Conservation (phyloP, 202 grass and related monocot genomes). For the Brachypodium distachyon region DNA sequence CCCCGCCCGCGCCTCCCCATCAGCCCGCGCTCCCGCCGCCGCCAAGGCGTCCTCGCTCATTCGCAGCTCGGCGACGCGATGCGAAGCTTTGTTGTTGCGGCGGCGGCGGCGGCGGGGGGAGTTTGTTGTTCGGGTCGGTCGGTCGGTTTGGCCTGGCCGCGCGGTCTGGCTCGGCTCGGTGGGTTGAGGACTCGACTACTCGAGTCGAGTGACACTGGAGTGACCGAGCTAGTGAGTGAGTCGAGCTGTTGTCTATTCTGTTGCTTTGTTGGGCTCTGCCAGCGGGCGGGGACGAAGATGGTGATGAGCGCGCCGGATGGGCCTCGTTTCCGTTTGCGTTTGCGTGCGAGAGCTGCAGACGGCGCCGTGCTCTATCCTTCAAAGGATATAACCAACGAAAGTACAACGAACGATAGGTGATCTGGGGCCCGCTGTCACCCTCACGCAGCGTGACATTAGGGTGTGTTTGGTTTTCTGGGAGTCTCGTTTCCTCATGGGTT, state of each 20-base stretch:
- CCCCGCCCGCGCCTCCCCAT: not conserved
- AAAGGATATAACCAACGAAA: too few species aligned
- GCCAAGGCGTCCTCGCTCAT: conserved; percentile 32
- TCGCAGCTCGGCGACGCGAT: not conserved
- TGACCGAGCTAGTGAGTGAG: too few species aligned
- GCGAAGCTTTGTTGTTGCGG: too few species aligned
- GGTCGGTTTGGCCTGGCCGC: too few species aligned
- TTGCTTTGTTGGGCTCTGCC: not conserved
- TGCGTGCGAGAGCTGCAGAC: not conserved
- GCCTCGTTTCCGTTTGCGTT: not conserved
- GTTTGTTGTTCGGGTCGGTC: not conserved
- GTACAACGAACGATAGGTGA: not conserved
- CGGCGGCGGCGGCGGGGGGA: too few species aligned
- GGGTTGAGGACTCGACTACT: too few species aligned
- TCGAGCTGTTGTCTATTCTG: not conserved
- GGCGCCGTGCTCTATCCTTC: not conserved
- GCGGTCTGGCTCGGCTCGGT: not conserved
- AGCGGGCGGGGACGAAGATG: too few species aligned
- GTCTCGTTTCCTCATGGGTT: too few species aligned
- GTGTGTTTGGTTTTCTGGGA: too few species aligned
- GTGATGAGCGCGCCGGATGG: not conserved
- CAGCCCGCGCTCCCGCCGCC: conserved; percentile 21
- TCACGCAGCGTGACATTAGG: too few species aligned
- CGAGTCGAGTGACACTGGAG: not conserved
- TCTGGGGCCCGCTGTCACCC: not conserved